A percentile compares a stretch with the other conserved stretches of the same genome.
Conservation (phyloP, 2,329 filamentous ascomycete genomes). For the Fusarium odoratissimum region DNA sequence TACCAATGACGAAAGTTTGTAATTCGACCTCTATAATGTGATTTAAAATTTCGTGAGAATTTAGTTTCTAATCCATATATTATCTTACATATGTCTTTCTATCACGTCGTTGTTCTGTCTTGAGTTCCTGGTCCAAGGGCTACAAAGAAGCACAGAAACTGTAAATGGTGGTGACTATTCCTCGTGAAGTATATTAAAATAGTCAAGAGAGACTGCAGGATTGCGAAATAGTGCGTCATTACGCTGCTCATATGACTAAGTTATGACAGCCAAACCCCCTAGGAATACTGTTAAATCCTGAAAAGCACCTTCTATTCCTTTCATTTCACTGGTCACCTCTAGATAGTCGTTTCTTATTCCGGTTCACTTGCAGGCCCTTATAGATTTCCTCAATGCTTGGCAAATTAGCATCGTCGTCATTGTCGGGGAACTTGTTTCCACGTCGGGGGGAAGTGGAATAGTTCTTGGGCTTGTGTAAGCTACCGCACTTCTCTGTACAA, state of each 20-base stretch:
- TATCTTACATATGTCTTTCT: no score
- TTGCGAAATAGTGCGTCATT: no score
- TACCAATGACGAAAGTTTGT: not conserved
- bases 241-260: not conserved
- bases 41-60: no score
- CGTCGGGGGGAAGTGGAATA: not conserved
- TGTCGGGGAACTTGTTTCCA: not conserved
- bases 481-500: not conserved
- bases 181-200: no score
- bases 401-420: not conserved
- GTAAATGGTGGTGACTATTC: no score
- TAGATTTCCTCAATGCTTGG: not conserved
- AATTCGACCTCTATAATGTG: not conserved
- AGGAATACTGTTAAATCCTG: not conserved
- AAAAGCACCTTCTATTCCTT: not conserved
- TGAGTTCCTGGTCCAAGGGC: no score
- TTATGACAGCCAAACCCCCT: not conserved
- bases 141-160: no score
- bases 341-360: not conserved
- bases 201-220: no score
- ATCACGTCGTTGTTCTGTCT: no score
- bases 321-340: not conserved
- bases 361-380: not conserved
- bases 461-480: not conserved
- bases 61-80: no score